Base-by-base conservation (phyloP, 108 stramenopile genomes). In the Cyclotella cryptica region DNA sequence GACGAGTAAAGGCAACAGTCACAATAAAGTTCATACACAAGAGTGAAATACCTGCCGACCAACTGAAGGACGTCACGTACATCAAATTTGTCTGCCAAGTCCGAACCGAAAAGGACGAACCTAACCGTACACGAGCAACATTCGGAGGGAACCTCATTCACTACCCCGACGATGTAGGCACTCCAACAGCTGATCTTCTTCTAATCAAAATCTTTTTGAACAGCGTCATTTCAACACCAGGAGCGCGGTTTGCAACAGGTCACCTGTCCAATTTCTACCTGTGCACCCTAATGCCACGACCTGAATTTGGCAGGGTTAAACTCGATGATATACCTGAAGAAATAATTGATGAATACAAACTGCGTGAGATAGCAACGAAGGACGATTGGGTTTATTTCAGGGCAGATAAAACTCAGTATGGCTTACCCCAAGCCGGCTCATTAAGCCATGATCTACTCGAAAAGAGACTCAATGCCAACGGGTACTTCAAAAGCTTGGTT, bases 231-330 rank as follows among this genome's bases (percentile, higher is more conserved):
- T 72, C 74, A 51, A 83, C 72, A 18, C 47, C 49, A 1, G 43
- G 30, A 17, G 87, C 40, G 40, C 4, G 30, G 30, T 86, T 69
- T 88, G 75, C 73, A 77, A 85, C n/a, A 57, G 45, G 55, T 14
- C 77, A 84, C 43, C 18, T 88, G 54, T 85, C 79, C 46, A 69
- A 85, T 60, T 88, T 83, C 45, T 88, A 79, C 57, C 75, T 88
- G 10, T 30, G 29, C 78, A 82, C 84, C 40, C 69, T 64, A 9
- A 75, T 85, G 82, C 64, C 65, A 13, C 17, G 49, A 18, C 55
- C n/a, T 52, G 78, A 87, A 55, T 84, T 79, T 75, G 82, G 82
- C 54, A 60, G 80, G 14, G 72, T 88, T 17, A 83, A 49, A 47
- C 24, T 65, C 22, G 14, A 14, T 39, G 35, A 71, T 13, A 59